Conservation (phyloP, 805 yeast genomes). For the Helenozyma baotianmanensis region DNA sequence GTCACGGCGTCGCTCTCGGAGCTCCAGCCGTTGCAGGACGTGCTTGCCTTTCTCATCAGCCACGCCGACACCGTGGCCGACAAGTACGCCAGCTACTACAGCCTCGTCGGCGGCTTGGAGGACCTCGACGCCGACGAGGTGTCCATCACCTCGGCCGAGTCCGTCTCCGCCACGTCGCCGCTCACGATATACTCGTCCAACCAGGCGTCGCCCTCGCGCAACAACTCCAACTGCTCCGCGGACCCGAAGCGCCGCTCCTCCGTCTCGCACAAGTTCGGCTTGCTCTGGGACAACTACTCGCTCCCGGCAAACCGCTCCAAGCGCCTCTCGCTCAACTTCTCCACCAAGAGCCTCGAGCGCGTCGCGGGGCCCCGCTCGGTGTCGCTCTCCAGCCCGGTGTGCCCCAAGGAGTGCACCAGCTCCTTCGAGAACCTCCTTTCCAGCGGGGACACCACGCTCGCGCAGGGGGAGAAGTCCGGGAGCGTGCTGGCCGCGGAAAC, state of each 20-base stretch:
- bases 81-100: slow-evolving; percentile 5
- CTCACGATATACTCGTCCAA: slow-evolving; percentile 12
- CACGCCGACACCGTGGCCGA: slow-evolving; percentile 10
- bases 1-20: slow-evolving; percentile 11
- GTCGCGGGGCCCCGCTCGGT: slow-evolving; percentile 4
- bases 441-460: neutral
- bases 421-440: slow-evolving; percentile 1
- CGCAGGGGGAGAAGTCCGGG: too few species aligned
- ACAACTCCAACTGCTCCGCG: slow-evolving; percentile 1
- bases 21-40: slow-evolving; percentile 8
- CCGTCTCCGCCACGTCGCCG: slow-evolving; percentile 9
- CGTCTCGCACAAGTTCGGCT: slow-evolving; percentile 14
- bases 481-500: too few species aligned
- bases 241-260: slow-evolving; percentile 14
- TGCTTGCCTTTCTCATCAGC: slow-evolving; percentile 16
- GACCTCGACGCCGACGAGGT: slow-evolving; percentile 6
- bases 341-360: slow-evolving; percentile 4
- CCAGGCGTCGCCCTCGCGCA: slow-evolving; percentile 7
- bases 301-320: slow-evolving; percentile 16
- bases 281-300: slow-evolving; percentile 17
- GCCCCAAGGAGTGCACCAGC: slow-evolving; percentile 1
- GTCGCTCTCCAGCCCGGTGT: neutral
- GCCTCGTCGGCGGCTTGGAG: slow-evolving; percentile 8
- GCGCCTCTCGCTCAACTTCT: slow-evolving; percentile 12
- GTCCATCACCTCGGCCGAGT: slow-evolving; percentile 8